A percentile compares a stretch with the other conserved stretches of the same genome.
Conservation (phyloP, 768 basidiomycete genomes). For the Suillus cothurnatus region DNA sequence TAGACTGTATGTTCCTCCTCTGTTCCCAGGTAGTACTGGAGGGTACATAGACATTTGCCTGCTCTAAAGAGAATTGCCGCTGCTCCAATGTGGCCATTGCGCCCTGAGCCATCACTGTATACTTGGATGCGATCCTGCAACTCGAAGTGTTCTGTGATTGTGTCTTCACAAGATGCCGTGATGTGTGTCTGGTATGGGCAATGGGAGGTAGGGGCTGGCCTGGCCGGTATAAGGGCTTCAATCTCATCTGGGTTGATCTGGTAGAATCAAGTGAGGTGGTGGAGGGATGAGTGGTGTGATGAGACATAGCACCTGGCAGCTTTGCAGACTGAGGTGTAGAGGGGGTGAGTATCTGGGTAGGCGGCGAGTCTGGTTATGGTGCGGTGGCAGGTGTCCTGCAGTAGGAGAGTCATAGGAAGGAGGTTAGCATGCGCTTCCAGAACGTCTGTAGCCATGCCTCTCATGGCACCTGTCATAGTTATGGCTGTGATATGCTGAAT, state of each 20-base stretch:
- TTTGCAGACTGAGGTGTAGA: not conserved
- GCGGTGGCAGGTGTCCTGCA: not conserved
- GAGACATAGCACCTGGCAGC: not conserved
- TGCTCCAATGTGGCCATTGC: slow-evolving; percentile 12
- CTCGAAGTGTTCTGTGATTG: not conserved
- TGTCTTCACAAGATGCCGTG: not conserved
- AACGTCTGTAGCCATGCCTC: not conserved
- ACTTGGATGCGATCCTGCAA: slow-evolving; percentile 2
- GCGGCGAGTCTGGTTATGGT: not conserved
- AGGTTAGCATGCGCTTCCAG: not conserved
- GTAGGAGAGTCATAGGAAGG: not conserved
- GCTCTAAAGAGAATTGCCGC: slow-evolving; percentile 10
- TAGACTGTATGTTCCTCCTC: slow-evolving; percentile 12
- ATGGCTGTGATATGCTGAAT: not conserved
- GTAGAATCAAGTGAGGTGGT: not conserved
- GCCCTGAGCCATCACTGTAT: slow-evolving; percentile 20
- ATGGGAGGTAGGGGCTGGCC: not conserved
- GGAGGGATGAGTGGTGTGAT: not conserved
- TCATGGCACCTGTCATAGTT: not conserved
- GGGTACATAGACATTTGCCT: not conserved
- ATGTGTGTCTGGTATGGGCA: not conserved
- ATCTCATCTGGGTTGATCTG: not conserved
- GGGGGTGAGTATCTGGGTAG: not conserved
- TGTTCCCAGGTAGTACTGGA: slow-evolving; percentile 14
- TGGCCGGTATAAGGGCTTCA: not conserved